A percentile compares a stretch with the other conserved stretches of the same genome.
Evolutionary conservation across 352 stramenopile species (phyloP).

Genomic region (Pilasporangium apinafurcum): DNA sequence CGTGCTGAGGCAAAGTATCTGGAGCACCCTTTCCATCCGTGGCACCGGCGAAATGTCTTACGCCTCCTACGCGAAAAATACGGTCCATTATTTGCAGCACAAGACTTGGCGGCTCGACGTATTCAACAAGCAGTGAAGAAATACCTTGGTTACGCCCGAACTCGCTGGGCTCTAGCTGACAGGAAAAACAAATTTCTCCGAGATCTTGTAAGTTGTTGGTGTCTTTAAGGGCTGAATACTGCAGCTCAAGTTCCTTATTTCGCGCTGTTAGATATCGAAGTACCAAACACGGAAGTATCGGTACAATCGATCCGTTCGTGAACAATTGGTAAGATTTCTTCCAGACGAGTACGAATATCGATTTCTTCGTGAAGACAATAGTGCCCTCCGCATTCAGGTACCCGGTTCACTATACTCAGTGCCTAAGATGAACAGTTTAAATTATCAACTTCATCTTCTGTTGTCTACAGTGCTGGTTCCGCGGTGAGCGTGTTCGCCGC

Average conservation of each 20-base stretch:
- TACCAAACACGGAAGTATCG: conserved; percentile 57
- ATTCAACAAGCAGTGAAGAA: conserved; percentile 32
- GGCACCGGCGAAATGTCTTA: conserved; percentile 28
- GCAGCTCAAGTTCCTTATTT: background rate
- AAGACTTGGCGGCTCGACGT: conserved; percentile 40
- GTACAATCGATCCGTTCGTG: conserved; percentile 48
- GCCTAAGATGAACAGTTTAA: background rate
- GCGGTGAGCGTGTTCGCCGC: conserved; percentile 26
- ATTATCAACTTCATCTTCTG: background rate
- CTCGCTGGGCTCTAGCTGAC: conserved; percentile 27
- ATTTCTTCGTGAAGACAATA: conserved; percentile 40
- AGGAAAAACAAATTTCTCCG: conserved; percentile 24
- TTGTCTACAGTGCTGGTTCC: conserved; percentile 28
- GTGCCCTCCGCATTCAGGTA: conserved; percentile 32
- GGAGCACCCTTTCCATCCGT: conserved; percentile 29
- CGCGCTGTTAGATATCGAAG: conserved; percentile 27
- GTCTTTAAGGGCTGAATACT: background rate
- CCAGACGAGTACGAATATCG: conserved; percentile 30
- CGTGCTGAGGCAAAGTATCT: conserved; percentile 20
- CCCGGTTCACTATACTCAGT: too few species aligned
- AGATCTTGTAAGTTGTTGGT: conserved; percentile 26
- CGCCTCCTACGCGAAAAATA: conserved; percentile 30
- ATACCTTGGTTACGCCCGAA: conserved; percentile 38
- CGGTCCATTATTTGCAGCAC: conserved; percentile 42
- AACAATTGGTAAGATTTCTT: conserved; percentile 31